phyloP scores from a whole-genome alignment of 495 filamentous ascomycete genomes.

The Staphylotrichum longicolle region DNA sequence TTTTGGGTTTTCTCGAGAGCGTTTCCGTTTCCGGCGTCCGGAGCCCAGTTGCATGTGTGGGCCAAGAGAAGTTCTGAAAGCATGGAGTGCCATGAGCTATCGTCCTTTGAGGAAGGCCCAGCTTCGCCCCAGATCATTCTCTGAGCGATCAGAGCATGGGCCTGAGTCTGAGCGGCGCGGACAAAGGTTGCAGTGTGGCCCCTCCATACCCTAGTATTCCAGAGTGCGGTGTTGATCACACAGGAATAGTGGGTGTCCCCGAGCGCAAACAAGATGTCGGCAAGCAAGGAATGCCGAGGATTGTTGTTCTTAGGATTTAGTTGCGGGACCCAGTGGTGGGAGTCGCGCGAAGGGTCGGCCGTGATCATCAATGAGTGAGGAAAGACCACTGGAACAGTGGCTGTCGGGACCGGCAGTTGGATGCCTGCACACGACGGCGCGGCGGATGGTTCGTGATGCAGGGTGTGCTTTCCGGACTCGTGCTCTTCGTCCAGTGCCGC shows the following conservation, averaged over 20 bases:
- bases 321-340: background rate
- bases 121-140: constrained; percentile 3
- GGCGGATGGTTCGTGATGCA: too few species aligned
- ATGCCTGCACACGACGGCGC: too few species aligned
- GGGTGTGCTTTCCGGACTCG: too few species aligned
- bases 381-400: too few species aligned
- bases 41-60: constrained; percentile 11
- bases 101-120: background rate
- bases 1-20: constrained; percentile 12
- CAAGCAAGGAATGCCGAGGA: background rate
- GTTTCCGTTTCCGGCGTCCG: background rate
- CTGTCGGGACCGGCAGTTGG: too few species aligned
- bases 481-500: too few species aligned
- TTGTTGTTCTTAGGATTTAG: background rate
- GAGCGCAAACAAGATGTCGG: constrained; percentile 16
- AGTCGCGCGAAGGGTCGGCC: background rate
- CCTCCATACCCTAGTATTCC: background rate
- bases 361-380: too few species aligned
- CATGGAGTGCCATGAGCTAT: background rate
- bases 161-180: constrained; percentile 14
- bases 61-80: constrained; percentile 14
- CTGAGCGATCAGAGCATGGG: constrained; percentile 11
- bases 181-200: constrained; percentile 3
- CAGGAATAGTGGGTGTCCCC: constrained; percentile 20
- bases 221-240: constrained; percentile 4